phyloP scores from a whole-genome alignment of 148 eudicot genomes.

The Cornus kousa region DNA sequence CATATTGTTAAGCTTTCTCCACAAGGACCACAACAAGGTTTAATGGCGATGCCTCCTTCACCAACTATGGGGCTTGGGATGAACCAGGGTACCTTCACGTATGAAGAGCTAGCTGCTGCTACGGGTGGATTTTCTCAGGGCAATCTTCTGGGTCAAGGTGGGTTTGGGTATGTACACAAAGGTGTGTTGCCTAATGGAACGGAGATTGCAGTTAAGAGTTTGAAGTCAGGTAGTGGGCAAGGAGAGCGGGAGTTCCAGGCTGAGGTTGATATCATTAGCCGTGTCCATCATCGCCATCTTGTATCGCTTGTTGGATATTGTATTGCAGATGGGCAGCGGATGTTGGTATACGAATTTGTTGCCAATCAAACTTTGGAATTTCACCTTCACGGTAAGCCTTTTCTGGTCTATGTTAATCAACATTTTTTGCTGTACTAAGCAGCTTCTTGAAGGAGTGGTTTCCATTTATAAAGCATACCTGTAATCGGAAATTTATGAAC shows the following conservation, averaged over 20 bases:
- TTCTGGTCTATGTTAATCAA: too few relatives aligned
- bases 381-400: slow-evolving; percentile 70
- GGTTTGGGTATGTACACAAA: slow-evolving; percentile 75
- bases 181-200: slow-evolving; percentile 61
- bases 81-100: slow-evolving; percentile 45
- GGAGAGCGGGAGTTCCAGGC: slow-evolving; percentile 81
- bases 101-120: slow-evolving; percentile 62
- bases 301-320: slow-evolving; percentile 83
- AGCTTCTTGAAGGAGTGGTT: background rate
- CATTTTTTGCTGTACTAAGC: background rate
- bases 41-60: slow-evolving; percentile 13
- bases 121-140: slow-evolving; percentile 59
- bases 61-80: slow-evolving; percentile 27
- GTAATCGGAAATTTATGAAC: background rate
- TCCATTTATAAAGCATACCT: background rate
- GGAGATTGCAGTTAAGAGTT: slow-evolving; percentile 70
- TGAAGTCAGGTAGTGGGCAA: slow-evolving; percentile 82
- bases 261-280: slow-evolving; percentile 82
- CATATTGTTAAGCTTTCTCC: slow-evolving; percentile 22
- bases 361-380: slow-evolving; percentile 68
- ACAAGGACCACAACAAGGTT: slow-evolving; percentile 27
- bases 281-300: slow-evolving; percentile 83
- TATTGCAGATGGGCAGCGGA: slow-evolving; percentile 54
- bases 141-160: slow-evolving; percentile 78
- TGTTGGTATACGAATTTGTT: slow-evolving; percentile 80